Percentiles rank a stretch among this genome's conserved stretches.
phyloP scores from a whole-genome alignment of 2,329 filamentous ascomycete species.

The Epichloe sp. region DNA sequence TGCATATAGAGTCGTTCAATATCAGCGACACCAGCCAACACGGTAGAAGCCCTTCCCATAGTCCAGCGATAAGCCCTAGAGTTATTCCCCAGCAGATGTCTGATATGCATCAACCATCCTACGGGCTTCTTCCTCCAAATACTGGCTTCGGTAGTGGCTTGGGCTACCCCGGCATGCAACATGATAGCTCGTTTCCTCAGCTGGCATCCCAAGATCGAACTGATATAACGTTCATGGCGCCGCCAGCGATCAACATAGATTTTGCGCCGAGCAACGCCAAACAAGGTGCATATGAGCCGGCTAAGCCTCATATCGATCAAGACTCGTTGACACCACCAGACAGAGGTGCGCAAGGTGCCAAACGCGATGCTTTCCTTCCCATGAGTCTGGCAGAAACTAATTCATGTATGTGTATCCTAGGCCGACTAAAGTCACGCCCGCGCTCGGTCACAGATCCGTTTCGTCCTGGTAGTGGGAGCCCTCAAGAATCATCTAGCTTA shows the following conservation, averaged over 20 bases:
- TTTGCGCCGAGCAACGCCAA: slow-evolving; percentile 62
- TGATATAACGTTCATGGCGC: slow-evolving; percentile 68
- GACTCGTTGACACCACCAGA: slow-evolving; percentile 78
- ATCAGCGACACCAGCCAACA: slow-evolving; percentile 62
- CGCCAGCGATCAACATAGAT: slow-evolving; percentile 91
- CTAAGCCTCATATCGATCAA: slow-evolving; percentile 52
- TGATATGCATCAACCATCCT: slow-evolving; percentile 33
- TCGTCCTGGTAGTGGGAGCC: slow-evolving; percentile 33
- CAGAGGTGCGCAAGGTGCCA: slow-evolving; percentile 35
- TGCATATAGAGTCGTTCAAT: slow-evolving; percentile 68
- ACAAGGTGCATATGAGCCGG: slow-evolving; percentile 26
- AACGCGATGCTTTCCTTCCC: not conserved
- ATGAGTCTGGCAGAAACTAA: not conserved
- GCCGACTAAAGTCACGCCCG: slow-evolving; percentile 34
- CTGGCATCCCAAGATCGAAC: slow-evolving; percentile 32
- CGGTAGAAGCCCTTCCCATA: slow-evolving; percentile 70
- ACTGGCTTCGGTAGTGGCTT: slow-evolving; percentile 22
- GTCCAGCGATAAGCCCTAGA: slow-evolving; percentile 51
- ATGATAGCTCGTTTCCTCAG: slow-evolving; percentile 38
- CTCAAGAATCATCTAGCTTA: slow-evolving; percentile 27
- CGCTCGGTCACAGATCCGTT: slow-evolving; percentile 49
- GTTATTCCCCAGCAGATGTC: slow-evolving; percentile 44
- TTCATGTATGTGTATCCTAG: slow-evolving; percentile 14
- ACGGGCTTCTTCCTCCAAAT: slow-evolving; percentile 29
- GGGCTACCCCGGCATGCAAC: slow-evolving; percentile 24